These are phyloP conservation scores for Claviceps maximensis DNA, from an alignment of 2,329 filamentous ascomycete genomes.

Conservation along the genomic window DNA sequence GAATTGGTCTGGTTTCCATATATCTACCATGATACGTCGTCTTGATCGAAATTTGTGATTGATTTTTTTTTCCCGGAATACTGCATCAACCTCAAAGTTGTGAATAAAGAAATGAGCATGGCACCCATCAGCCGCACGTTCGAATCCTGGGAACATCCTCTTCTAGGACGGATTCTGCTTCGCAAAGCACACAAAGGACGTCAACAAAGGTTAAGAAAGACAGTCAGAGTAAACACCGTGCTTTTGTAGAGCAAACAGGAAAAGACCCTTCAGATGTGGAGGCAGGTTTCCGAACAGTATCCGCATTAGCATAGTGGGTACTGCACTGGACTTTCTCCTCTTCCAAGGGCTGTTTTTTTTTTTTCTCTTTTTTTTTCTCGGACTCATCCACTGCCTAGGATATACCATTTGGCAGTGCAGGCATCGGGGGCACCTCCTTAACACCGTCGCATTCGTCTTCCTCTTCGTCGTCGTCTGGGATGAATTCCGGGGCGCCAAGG, in stretches of 20 bases:
- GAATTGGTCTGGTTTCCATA: constrained; percentile 1
- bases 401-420: constrained; percentile 30
- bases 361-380: neutral
- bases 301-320: neutral
- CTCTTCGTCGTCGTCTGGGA: constrained; percentile 45
- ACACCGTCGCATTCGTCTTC: constrained; percentile 21
- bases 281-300: neutral
- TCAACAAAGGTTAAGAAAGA: neutral
- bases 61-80: neutral
- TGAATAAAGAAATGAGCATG: neutral
- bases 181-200: neutral
- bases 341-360: no score
- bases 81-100: neutral
- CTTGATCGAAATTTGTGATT: neutral
- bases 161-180: no score
- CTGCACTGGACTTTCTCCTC: neutral
- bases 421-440: constrained; percentile 24
- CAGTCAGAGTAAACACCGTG: neutral
- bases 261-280: neutral
- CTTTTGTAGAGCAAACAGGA: neutral
- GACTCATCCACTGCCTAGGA: constrained; percentile 12
- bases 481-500: constrained; percentile 60
- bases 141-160: no score
- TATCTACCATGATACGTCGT: constrained; percentile 1
- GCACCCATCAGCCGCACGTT: no score